These are phyloP conservation scores for Trichophaea hybrida DNA, from an alignment of 2,329 filamentous ascomycete species.

Conservation along the genomic window DNA sequence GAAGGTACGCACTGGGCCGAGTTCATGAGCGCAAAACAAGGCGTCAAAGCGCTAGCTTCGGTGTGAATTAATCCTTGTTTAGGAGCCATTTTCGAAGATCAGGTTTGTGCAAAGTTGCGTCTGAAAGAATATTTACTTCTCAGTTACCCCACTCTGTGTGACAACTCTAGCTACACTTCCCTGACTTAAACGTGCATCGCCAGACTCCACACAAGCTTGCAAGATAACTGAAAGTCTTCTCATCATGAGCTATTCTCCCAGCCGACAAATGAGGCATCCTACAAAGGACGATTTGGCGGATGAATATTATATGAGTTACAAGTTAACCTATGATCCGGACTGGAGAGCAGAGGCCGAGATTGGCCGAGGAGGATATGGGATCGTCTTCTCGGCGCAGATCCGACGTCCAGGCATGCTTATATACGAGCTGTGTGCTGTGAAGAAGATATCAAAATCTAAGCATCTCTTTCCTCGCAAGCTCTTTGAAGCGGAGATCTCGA, in stretches of 20 bases:
- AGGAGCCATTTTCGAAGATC: too few species aligned
- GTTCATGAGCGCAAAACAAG: too few species aligned
- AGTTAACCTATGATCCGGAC: not conserved
- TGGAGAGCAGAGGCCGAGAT: not conserved
- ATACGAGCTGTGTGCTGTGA: not conserved
- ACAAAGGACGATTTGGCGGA: not conserved
- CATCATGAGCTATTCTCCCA: too few species aligned
- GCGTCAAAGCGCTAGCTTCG: too few species aligned
- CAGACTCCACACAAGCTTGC: too few species aligned
- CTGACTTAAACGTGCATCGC: too few species aligned
- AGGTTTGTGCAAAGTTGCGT: too few species aligned
- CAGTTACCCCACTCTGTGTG: not conserved
- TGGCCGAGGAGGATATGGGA: not conserved
- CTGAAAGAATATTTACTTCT: not conserved
- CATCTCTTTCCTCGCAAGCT: not conserved
- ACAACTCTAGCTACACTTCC: too few species aligned
- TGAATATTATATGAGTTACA: not conserved
- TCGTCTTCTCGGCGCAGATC: not conserved
- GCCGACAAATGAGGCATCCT: not conserved
- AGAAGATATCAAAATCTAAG: not conserved
- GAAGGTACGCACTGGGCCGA: too few species aligned
- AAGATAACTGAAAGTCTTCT: too few species aligned
- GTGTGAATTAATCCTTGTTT: too few species aligned
- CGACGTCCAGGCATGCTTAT: not conserved
- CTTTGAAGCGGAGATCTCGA: not conserved